Conservation (phyloP, 73 alveolate genomes). For the Paramecium sonneborni region DNA sequence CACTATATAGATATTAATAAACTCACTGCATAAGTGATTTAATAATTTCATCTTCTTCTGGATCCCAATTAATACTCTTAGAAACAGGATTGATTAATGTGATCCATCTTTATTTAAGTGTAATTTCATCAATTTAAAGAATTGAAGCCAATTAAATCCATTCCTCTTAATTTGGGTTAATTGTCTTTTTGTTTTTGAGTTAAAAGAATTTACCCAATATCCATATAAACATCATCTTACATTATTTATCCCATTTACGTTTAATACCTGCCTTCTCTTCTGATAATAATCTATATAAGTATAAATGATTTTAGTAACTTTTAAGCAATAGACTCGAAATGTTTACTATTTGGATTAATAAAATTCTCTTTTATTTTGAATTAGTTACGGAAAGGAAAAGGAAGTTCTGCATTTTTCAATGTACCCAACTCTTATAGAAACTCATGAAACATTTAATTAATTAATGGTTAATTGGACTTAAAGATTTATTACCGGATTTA, state of each 20-base stretch:
- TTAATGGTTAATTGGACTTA: constrained; percentile 43
- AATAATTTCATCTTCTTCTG: constrained; percentile 52
- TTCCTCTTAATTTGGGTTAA: constrained; percentile 31
- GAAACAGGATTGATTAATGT: constrained; percentile 35
- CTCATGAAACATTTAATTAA: constrained; percentile 25
- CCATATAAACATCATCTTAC: constrained; percentile 51
- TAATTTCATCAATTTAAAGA: not conserved
- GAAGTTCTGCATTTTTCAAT: constrained; percentile 25
- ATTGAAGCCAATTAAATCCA: constrained; percentile 19
- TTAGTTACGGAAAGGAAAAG: not conserved
- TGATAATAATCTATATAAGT: not conserved
- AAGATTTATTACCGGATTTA: constrained; percentile 19
- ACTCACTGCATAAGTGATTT: not conserved
- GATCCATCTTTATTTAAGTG: constrained; percentile 52
- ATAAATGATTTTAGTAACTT: not conserved
- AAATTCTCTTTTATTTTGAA: constrained; percentile 45
- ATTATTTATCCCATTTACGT: constrained; percentile 46
- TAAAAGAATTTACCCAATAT: constrained; percentile 41
- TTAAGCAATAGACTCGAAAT: constrained; percentile 18
- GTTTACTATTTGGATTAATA: constrained; percentile 54
- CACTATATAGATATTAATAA: not conserved
- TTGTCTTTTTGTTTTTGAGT: constrained; percentile 28
- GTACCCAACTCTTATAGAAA: constrained; percentile 23
- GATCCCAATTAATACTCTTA: constrained; percentile 51
- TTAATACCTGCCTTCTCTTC: constrained; percentile 43